phyloP scores from a whole-genome alignment of 495 filamentous ascomycete species.

The Xylona heveae region DNA sequence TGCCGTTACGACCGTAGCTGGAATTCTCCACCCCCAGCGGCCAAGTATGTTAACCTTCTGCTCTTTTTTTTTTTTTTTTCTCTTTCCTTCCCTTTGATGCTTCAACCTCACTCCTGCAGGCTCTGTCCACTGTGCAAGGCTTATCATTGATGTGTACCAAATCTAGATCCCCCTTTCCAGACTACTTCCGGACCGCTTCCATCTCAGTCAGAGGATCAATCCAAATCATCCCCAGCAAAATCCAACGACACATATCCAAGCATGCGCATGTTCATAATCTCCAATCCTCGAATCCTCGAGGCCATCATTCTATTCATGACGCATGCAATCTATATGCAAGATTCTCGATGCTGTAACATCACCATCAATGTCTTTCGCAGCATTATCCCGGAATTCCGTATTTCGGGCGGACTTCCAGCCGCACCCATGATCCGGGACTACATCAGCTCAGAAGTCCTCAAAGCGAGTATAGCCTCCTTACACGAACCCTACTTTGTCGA shows the following conservation, averaged over 20 bases:
- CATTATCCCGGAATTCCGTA: conserved; percentile 59
- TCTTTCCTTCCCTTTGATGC: conserved; percentile 5
- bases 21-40: conserved; percentile 57
- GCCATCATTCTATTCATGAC: conserved; percentile 79
- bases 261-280: conserved; percentile 44
- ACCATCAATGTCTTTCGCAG: conserved; percentile 68
- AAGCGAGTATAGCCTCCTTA: conserved; percentile 65
- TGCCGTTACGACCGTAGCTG: conserved; percentile 74
- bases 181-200: too few relatives aligned
- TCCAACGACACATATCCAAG: conserved; percentile 4
- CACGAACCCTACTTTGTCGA: conserved; percentile 95
- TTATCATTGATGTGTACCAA: too few relatives aligned
- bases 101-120: not conserved
- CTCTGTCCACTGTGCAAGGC: too few relatives aligned
- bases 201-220: not conserved
- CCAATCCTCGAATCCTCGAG: conserved; percentile 56
- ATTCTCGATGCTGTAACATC: conserved; percentile 69
- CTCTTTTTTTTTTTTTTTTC: not conserved
- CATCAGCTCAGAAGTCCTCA: conserved; percentile 64
- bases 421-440: conserved; percentile 69
- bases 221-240: conserved; percentile 3
- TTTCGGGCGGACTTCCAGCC: conserved; percentile 25
- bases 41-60: not conserved
- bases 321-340: conserved; percentile 75
- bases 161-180: too few relatives aligned